phyloP scores from a whole-genome alignment of 768 basidiomycete species.

The Mycena galopus region DNA sequence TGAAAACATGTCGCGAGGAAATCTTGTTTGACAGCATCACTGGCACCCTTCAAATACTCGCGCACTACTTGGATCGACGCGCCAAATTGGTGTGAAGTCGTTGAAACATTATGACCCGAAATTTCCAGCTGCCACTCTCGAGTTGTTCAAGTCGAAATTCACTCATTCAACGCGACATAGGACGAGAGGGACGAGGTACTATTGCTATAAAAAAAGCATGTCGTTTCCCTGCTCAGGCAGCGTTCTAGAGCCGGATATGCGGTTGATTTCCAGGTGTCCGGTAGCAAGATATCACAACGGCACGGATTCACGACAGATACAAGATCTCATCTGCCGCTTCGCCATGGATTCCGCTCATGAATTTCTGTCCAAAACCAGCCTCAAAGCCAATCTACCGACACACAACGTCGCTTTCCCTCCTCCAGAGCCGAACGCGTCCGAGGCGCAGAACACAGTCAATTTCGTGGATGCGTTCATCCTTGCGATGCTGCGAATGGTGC shows the following conservation, averaged over 20 bases:
- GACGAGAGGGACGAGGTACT: too few species aligned
- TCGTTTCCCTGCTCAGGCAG: constrained; percentile 56
- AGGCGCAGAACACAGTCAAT: constrained; percentile 39
- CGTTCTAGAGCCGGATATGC: constrained; percentile 61
- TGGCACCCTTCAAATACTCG: too few species aligned
- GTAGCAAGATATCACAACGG: background rate
- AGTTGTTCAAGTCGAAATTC: too few species aligned
- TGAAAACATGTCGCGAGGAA: too few species aligned
- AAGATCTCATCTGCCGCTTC: constrained; percentile 73
- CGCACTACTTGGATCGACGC: too few species aligned
- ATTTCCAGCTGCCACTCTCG: too few species aligned
- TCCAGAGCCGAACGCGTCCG: constrained; percentile 36
- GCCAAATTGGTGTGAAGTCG: too few species aligned
- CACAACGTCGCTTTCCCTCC: constrained; percentile 50
- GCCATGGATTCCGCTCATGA: constrained; percentile 76
- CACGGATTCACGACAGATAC: constrained; percentile 36
- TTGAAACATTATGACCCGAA: too few species aligned
- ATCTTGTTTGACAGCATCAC: too few species aligned
- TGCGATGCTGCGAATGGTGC: constrained; percentile 59
- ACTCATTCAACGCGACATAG: too few species aligned
- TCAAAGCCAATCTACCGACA: constrained; percentile 64
- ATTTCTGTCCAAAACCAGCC: constrained; percentile 70
- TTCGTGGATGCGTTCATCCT: constrained; percentile 67
- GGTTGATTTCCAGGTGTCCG: constrained; percentile 67
- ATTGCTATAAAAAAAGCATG: too few species aligned